Base-by-base conservation (phyloP, 306 rosid genomes). In the Rosa lucieae region DNA sequence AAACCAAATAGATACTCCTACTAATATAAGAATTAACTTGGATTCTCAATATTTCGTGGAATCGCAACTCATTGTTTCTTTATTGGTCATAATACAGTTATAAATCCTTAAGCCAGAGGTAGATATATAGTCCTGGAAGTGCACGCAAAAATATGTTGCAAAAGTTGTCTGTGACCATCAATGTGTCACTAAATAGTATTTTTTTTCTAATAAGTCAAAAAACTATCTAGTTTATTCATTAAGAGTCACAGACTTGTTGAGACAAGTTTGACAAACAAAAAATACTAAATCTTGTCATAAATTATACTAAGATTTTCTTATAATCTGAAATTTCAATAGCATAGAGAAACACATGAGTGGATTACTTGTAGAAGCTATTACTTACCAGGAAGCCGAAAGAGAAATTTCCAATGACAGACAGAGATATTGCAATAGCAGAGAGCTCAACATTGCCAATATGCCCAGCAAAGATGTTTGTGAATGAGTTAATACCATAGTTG, bases 351-450 rank as follows among this genome's bases (percentile, higher is more conserved):
- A 66, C 6, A 37, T 35, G 67, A 35, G 10, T 66, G 70, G 46
- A 32, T 37, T 66, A 65, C 4, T 35, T 66, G 46, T 63, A 14
- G 4, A 14, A 32, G 43, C n/a, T 35, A 12, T 62, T 69, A 71
- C 79, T 73, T 82, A 68, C 98, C 98, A 94, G 85, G 89, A 94
- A 92, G 70, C 97, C 97, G 58, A 94, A 94, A 35, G 97, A 89
- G 85, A 92, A 89, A 80, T 92, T 94, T 43, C 97, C 83, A 61
- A 94, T 44, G 71, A 94, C 94, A 17, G 97, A 90, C 10, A 94
- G 85, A 49, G 97, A 89, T 43, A 90, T 87, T 13, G 98, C 90
- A 56, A 90, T 86, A 20, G 98, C 86, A 56, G 97, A 89, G 81
- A 94, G 94, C 84, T 94, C 90, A 47, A 92, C 56, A 74, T 94